Evolutionary conservation across 768 basidiomycete species (phyloP).

Genomic region (Psilocybe cubensis): DNA sequence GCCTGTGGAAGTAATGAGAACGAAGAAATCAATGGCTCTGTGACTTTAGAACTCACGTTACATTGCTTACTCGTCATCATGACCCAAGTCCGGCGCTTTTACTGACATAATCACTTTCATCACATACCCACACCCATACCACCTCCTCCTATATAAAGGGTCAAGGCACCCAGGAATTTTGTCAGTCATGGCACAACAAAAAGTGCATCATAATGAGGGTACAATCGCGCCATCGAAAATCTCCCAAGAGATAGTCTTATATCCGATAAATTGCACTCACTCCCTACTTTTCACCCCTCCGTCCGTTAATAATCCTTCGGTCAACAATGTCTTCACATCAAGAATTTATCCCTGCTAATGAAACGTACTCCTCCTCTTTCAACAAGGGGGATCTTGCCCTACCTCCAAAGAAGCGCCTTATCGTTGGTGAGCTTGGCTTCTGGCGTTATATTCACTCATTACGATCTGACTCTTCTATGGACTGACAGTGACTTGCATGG

Average conservation of each 20-base stretch:
- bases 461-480: not conserved
- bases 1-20: not conserved
- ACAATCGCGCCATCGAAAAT: conserved; percentile 8
- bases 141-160: not conserved
- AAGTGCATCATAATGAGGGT: not conserved
- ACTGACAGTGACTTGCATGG: conserved; percentile 68
- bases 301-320: not conserved
- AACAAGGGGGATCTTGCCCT: conserved; percentile 40
- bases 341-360: conserved; percentile 45
- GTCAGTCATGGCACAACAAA: not conserved
- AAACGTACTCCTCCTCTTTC: conserved; percentile 48
- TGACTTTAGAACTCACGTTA: no score
- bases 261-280: no score
- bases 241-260: not conserved
- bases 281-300: not conserved
- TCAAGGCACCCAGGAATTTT: not conserved
- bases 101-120: not conserved
- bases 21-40: not conserved
- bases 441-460: not conserved
- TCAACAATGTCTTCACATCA: conserved; percentile 30
- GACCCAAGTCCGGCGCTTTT: not conserved
- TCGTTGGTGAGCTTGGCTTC: conserved; percentile 27
- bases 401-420: conserved; percentile 38
- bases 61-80: no score
- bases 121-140: not conserved